These are phyloP conservation scores for Phoma sp. DNA, from an alignment of 2,329 filamentous ascomycete species.

Conservation along the genomic window DNA sequence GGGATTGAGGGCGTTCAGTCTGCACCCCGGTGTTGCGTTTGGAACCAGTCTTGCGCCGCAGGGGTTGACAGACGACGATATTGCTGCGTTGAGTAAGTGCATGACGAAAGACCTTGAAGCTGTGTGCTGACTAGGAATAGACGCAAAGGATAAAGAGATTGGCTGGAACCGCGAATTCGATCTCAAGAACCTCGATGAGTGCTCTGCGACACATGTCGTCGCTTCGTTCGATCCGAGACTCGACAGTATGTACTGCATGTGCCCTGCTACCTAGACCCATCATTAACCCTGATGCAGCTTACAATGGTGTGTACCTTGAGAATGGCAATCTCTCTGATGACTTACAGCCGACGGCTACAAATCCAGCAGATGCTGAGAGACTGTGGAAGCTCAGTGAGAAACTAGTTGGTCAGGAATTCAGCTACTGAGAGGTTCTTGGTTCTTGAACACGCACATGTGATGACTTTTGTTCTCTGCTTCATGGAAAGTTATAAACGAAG, in stretches of 20 bases:
- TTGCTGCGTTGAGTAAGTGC: constrained; percentile 23
- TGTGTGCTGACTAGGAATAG: constrained; percentile 10
- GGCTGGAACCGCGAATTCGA: constrained; percentile 30
- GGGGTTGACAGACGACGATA: constrained; percentile 29
- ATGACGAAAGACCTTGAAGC: neutral
- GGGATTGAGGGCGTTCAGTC: constrained; percentile 34
- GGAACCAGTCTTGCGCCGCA: constrained; percentile 30
- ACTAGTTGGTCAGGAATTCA: constrained; percentile 37
- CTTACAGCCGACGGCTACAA: constrained; percentile 26
- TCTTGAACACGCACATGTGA: too few species aligned
- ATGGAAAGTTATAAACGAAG: too few species aligned
- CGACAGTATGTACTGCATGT: constrained; percentile 10
- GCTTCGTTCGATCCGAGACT: constrained; percentile 40
- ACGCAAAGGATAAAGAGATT: constrained; percentile 24
- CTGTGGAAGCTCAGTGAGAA: constrained; percentile 44
- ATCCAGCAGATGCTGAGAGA: constrained; percentile 32
- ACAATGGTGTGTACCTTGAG: constrained; percentile 38
- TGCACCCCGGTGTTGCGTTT: constrained; percentile 39
- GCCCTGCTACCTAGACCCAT: neutral
- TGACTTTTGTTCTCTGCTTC: too few species aligned
- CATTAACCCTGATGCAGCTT: neutral
- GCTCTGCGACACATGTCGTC: constrained; percentile 38
- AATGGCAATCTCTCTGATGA: constrained; percentile 29
- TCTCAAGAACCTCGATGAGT: constrained; percentile 36
- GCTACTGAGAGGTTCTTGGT: constrained; percentile 18